These are phyloP conservation scores for Ceratocystis colombiana DNA, from an alignment of 2,329 filamentous ascomycete genomes.

Conservation along the genomic window DNA sequence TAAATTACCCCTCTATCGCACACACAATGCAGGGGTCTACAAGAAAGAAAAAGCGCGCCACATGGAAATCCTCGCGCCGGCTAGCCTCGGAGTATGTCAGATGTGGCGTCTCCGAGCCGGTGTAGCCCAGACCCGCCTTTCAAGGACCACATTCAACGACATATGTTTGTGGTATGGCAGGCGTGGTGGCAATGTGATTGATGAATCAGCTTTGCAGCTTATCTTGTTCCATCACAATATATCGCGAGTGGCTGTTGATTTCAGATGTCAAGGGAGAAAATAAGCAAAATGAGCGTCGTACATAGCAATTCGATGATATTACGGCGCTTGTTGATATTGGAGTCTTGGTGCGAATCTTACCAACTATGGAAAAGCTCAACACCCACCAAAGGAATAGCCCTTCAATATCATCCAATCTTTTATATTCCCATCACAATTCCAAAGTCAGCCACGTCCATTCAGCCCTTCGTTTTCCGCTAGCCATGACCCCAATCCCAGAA, in stretches of 20 bases:
- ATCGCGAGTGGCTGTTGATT: not conserved
- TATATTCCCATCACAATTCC: conserved; percentile 20
- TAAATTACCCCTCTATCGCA: conserved; percentile 13
- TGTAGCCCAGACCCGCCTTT: conserved; percentile 4
- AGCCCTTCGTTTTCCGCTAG: conserved; percentile 12
- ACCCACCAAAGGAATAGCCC: not conserved
- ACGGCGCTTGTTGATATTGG: not conserved
- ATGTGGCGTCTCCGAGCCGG: conserved; percentile 7
- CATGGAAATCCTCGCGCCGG: not conserved
- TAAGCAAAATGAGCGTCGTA: not conserved
- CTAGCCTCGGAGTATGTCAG: not conserved
- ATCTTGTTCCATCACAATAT: not conserved
- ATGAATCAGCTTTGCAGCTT: not conserved
- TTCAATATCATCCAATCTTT: conserved; percentile 8
- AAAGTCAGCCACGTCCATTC: not conserved
- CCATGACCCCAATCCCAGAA: conserved; percentile 10
- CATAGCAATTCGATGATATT: not conserved
- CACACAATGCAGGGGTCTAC: not conserved
- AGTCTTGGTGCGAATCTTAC: not conserved
- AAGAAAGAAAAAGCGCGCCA: not conserved
- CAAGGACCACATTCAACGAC: conserved; percentile 14
- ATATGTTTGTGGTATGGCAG: not conserved
- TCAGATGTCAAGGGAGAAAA: not conserved
- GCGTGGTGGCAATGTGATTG: not conserved
- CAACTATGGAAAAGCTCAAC: not conserved